Evolutionary conservation across 2,329 filamentous ascomycete genomes (phyloP).

Genomic region (Epichloe typhina): DNA sequence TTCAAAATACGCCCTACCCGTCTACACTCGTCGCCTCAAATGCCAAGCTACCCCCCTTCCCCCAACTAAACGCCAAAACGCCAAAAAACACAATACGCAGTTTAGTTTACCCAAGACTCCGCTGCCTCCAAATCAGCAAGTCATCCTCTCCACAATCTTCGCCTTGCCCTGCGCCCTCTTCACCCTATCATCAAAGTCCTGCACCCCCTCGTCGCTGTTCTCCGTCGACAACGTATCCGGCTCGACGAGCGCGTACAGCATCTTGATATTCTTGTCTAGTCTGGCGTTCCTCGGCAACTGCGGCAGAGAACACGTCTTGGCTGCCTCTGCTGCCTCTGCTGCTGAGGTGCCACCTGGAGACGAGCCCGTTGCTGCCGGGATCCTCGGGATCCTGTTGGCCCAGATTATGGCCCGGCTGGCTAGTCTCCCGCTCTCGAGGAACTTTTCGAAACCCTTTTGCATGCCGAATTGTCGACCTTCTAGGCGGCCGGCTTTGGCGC

Average conservation of each 20-base stretch:
- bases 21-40: too few relatives aligned
- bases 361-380: neutral
- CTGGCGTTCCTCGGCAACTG: conserved; percentile 45
- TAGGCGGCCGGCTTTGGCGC: conserved; percentile 61
- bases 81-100: neutral
- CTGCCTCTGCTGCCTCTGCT: neutral
- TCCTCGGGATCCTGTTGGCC: conserved; percentile 50
- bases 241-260: conserved; percentile 67
- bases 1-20: too few relatives aligned
- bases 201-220: conserved; percentile 80
- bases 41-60: too few relatives aligned
- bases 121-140: conserved; percentile 16
- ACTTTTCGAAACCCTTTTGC: conserved; percentile 90
- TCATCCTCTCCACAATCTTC: conserved; percentile 69
- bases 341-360: conserved; percentile 1
- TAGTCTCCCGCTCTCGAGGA: conserved; percentile 63
- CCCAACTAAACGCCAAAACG: neutral
- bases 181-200: conserved; percentile 79
- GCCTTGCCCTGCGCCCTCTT: conserved; percentile 73
- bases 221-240: conserved; percentile 62
- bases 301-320: conserved; percentile 18
- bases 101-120: neutral
- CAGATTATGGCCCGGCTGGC: conserved; percentile 74
- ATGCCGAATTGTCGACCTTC: conserved; percentile 87
- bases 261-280: conserved; percentile 62